phyloP scores from a whole-genome alignment of 2,329 filamentous ascomycete species.

The Tothia fuscella region DNA sequence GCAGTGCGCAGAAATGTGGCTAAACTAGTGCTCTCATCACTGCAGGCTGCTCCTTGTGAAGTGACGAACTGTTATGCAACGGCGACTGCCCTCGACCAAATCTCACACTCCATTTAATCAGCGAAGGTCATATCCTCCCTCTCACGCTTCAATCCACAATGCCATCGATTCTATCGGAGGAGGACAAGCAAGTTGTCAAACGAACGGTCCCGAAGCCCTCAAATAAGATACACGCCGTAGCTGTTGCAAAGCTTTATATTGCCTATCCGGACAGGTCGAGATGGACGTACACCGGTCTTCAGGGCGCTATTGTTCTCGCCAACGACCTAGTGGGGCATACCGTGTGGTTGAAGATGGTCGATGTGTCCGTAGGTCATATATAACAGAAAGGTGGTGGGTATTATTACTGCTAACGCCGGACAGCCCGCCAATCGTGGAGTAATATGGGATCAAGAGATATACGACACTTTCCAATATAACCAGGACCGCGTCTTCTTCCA shows the following conservation, averaged over 20 bases:
- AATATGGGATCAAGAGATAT: conserved; percentile 96
- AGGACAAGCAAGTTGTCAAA: conserved; percentile 94
- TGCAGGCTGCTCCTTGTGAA: no score
- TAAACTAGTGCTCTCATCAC: no score
- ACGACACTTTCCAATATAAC: conserved; percentile 88
- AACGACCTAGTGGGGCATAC: conserved; percentile 93
- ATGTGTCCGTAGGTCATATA: conserved; percentile 64
- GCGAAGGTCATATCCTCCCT: no score
- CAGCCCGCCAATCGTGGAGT: conserved; percentile 71
- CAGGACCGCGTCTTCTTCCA: conserved; percentile 97
- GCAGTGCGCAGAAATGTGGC: no score
- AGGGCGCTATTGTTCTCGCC: conserved; percentile 80
- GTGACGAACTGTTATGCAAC: no score
- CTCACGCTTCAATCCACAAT: no score
- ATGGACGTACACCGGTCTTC: conserved; percentile 93
- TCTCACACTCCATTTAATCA: no score
- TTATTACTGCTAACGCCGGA: conserved; percentile 2
- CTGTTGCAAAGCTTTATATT: conserved; percentile 85
- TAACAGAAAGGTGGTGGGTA: neutral
- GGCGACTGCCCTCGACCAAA: no score
- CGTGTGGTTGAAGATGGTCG: conserved; percentile 95
- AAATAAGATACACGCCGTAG: conserved; percentile 96
- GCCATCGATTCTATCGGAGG: conserved; percentile 67
- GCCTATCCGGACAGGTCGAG: conserved; percentile 71
- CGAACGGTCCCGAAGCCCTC: conserved; percentile 82